These are phyloP conservation scores for Hemerocallis citrina DNA, from an alignment of 106 monocot species.

Conservation along the genomic window DNA sequence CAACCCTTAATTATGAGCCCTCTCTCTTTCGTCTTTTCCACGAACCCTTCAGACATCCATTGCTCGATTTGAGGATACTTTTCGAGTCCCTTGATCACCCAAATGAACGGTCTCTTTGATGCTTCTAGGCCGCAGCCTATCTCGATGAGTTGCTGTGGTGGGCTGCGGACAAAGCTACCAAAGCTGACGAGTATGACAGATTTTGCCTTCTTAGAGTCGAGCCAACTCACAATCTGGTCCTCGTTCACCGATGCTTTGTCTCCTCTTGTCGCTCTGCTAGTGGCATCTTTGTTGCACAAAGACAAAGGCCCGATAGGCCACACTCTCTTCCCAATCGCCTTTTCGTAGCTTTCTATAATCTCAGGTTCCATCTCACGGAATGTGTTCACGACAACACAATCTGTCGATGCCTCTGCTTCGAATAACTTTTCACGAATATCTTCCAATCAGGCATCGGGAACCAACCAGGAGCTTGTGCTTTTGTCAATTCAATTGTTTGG, in stretches of 20 bases:
- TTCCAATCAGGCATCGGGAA: not conserved
- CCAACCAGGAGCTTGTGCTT: conserved; percentile 16
- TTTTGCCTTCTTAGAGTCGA: conserved; percentile 19
- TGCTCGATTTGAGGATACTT: conserved; percentile 11
- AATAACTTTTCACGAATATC: not conserved
- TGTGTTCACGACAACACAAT: conserved; percentile 52
- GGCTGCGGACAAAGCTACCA: conserved; percentile 22
- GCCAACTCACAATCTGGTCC: conserved; percentile 16
- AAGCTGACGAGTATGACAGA: conserved; percentile 50
- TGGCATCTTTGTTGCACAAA: conserved; percentile 12
- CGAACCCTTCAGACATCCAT: conserved; percentile 39
- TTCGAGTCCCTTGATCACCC: conserved; percentile 40
- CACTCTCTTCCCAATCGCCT: conserved; percentile 29
- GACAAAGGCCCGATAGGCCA: conserved; percentile 51
- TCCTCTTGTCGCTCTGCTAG: conserved; percentile 15
- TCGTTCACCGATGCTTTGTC: conserved; percentile 25
- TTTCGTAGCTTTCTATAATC: conserved; percentile 28
- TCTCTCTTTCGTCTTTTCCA: conserved; percentile 17
- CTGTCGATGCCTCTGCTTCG: conserved; percentile 18
- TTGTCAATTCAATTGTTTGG: conserved; percentile 16
- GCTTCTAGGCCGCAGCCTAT: conserved; percentile 45
- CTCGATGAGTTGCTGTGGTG: conserved; percentile 31
- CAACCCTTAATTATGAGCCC: conserved; percentile 44
- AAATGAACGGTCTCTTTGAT: conserved; percentile 37
- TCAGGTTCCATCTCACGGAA: conserved; percentile 37